A percentile compares a stretch with the other conserved stretches of the same genome.
These are phyloP conservation scores for Cyberlindnera mississippiensis DNA, from an alignment of 805 yeast species.

Conservation along the genomic window DNA sequence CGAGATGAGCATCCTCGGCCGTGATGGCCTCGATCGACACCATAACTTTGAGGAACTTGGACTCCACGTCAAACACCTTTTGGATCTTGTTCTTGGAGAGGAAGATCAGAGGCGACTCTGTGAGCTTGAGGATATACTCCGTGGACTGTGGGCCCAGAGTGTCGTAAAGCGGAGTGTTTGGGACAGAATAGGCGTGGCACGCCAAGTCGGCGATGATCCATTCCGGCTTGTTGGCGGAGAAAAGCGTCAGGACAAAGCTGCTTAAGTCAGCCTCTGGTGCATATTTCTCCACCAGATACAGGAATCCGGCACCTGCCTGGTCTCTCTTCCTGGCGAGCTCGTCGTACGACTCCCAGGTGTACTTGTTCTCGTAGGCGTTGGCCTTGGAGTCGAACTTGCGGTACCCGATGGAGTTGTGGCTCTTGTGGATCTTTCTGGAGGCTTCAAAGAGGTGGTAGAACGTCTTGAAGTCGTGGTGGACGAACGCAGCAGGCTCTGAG, in stretches of 20 bases:
- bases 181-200: slow-evolving; percentile 51
- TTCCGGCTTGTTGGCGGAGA: slow-evolving; percentile 57
- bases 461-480: slow-evolving; percentile 45
- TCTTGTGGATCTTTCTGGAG: slow-evolving; percentile 34
- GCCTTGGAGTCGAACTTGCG: slow-evolving; percentile 33
- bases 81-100: slow-evolving; percentile 49
- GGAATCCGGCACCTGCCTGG: slow-evolving; percentile 53
- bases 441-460: slow-evolving; percentile 42
- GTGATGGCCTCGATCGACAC: slow-evolving; percentile 51
- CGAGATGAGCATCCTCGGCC: slow-evolving; percentile 30
- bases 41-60: slow-evolving; percentile 45
- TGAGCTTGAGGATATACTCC: slow-evolving; percentile 54
- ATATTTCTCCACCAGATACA: slow-evolving; percentile 38
- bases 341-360: slow-evolving; percentile 40
- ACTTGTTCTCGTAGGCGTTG: slow-evolving; percentile 37
- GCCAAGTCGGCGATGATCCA: slow-evolving; percentile 73
- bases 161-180: slow-evolving; percentile 54
- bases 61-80: slow-evolving; percentile 43
- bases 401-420: slow-evolving; percentile 43
- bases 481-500: slow-evolving; percentile 31
- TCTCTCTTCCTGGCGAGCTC: slow-evolving; percentile 40
- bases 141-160: slow-evolving; percentile 59
- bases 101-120: slow-evolving; percentile 59
- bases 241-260: slow-evolving; percentile 50
- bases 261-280: slow-evolving; percentile 30